These are phyloP conservation scores for Hanseniaspora nectarophila DNA, from an alignment of 805 yeast genomes.

Conservation along the genomic window DNA sequence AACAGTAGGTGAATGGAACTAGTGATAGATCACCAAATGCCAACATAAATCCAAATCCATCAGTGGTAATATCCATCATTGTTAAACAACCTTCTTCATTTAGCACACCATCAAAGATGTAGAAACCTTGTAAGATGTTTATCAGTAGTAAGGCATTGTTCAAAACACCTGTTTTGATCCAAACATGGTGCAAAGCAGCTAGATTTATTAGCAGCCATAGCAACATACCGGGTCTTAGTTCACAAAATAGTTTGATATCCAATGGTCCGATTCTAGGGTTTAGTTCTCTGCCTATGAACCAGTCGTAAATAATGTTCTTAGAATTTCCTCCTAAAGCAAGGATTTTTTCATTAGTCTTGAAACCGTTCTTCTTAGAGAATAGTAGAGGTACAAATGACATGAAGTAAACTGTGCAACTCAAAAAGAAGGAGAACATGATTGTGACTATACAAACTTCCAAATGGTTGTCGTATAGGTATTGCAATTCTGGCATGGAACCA, in stretches of 20 bases:
- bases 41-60: conserved; percentile 95
- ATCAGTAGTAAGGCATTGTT: conserved; percentile 64
- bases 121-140: conserved; percentile 59
- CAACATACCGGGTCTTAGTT: conserved; percentile 85
- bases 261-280: conserved; percentile 78
- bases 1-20: conserved; percentile 81
- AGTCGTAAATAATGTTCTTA: conserved; percentile 63
- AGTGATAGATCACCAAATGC: conserved; percentile 87
- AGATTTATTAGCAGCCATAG: conserved; percentile 72
- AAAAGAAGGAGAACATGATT: conserved; percentile 47
- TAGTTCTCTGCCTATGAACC: conserved; percentile 95
- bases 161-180: conserved; percentile 44
- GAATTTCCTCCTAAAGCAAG: conserved; percentile 82
- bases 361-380: conserved; percentile 34
- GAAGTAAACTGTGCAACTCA: conserved; percentile 56
- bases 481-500: conserved; percentile 65
- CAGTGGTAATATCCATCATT: conserved; percentile 93
- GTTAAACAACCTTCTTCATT: conserved; percentile 82
- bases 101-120: conserved; percentile 81
- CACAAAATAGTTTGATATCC: conserved; percentile 87
- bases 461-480: conserved; percentile 57
- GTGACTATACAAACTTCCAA: conserved; percentile 53
- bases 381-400: conserved; percentile 53
- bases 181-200: conserved; percentile 74
- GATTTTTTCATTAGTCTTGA: conserved; percentile 51